Base-by-base conservation (phyloP, 1,139 yeast genomes). In the Yamadazyma membranifaciens region DNA sequence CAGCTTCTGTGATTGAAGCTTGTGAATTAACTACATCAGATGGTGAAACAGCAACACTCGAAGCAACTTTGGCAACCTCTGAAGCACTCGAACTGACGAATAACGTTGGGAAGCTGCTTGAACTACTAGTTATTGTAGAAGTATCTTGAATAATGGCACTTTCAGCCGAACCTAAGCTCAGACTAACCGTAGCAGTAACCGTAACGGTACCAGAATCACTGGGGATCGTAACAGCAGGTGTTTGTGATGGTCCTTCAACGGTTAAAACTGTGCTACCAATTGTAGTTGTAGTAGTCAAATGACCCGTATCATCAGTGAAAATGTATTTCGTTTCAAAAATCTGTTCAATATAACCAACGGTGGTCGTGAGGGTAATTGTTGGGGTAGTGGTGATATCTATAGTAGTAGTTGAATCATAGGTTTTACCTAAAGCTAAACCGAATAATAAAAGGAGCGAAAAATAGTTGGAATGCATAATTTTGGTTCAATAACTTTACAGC, bases 281-380 rank as follows among this genome's bases (percentile, higher is more conserved):
- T 16, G 53, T 54, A 14, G 63, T 59, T 14, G 57, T 50, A 15
- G 75, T 65, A 29, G 75, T 69, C 48, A 66, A 59, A 9, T 40
- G 44, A 7, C 73, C 72, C 33, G 49, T 51, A 11, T 56, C 42
- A 37, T 59, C 49, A 34, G 73, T 67, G 49, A 49, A 70, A 22
- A 68, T 50, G 47, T 68, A 69, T 22, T 52, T 67, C 5, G 72
- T 64, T 37, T 63, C 69, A 34, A 51, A 63, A 31, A 67, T 52
- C 29, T 59, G 55, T 39, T 57, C 72, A 26, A 56, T 48, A 29
- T 49, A 53, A 4, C 57, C 60, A 2, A 58, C 57, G 3, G 68
- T 59, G 15, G 63, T 57, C 31, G 69, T 64, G 14, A 56, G 51
- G 6, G 69, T 63, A 13, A 59, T 54, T 3, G 57, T 55, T 11